Conservation (phyloP, 345 rosid species). For the Citrus sinensis region DNA sequence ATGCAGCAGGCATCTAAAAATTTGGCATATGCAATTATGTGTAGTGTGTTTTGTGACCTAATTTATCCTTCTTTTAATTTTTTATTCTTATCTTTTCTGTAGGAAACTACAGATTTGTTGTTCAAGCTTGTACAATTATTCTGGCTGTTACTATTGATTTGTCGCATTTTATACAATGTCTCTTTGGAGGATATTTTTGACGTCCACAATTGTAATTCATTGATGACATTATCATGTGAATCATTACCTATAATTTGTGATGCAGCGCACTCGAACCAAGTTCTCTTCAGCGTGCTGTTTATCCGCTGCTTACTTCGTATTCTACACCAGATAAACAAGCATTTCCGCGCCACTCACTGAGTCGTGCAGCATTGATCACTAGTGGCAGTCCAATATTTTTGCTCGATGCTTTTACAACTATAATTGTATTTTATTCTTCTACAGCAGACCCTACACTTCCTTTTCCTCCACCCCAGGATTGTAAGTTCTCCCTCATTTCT, state of each 20-base stretch:
- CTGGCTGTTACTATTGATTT: not conserved
- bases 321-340: constrained; percentile 83
- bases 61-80: not conserved
- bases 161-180: not conserved
- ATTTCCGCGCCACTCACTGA: constrained; percentile 88
- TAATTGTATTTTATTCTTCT: constrained; percentile 88
- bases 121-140: not conserved
- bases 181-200: not conserved
- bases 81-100: not conserved
- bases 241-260: not conserved
- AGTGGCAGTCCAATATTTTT: constrained; percentile 96
- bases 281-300: constrained; percentile 83
- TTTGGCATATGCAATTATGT: not conserved
- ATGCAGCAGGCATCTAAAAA: not conserved
- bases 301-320: constrained; percentile 72
- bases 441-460: constrained; percentile 82
- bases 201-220: not conserved
- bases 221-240: not conserved
- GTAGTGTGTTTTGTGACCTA: not conserved
- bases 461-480: constrained; percentile 93
- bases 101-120: not conserved
- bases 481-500: constrained; percentile 43
- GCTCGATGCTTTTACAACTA: constrained; percentile 87
- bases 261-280: constrained; percentile 88
- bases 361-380: constrained; percentile 86